Conservation (phyloP, 768 basidiomycete genomes). For the Lactarius pseudohatsudake region DNA sequence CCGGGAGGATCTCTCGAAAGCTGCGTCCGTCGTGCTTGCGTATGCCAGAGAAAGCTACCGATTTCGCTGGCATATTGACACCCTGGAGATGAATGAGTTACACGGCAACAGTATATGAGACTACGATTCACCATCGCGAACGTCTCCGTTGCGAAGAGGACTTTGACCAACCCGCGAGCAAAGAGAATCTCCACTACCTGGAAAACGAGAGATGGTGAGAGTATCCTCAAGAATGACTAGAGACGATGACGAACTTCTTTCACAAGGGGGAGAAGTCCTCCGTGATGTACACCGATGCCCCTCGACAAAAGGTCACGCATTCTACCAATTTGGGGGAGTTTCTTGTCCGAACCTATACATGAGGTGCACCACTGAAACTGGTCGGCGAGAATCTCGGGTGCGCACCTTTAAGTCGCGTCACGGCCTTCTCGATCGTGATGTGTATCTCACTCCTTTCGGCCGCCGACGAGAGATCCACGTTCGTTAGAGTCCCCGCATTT, state of each 20-base stretch:
- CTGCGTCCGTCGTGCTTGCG: conserved; percentile 92
- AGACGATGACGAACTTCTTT: conserved; percentile 68
- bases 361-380: background rate
- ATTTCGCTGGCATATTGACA: conserved; percentile 98
- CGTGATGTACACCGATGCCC: conserved; percentile 97
- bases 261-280: conserved; percentile 92
- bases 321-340: conserved; percentile 86
- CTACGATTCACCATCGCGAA: conserved; percentile 84
- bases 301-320: conserved; percentile 89
- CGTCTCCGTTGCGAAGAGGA: conserved; percentile 97
- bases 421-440: conserved; percentile 87
- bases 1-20: conserved; percentile 88
- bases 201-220: conserved; percentile 12
- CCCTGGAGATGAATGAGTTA: conserved; percentile 52
- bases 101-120: conserved; percentile 19
- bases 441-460: conserved; percentile 98
- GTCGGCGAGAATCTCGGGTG: background rate
- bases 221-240: background rate
- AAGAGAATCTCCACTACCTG: conserved; percentile 96
- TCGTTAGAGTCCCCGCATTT: conserved; percentile 86
- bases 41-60: conserved; percentile 93
- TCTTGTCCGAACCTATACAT: conserved; percentile 77
- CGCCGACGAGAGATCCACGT: conserved; percentile 82
- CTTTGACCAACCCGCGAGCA: conserved; percentile 91
- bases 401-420: conserved; percentile 86